Conservation (phyloP, 306 rosid genomes). For the Echinosophora koreensis region DNA sequence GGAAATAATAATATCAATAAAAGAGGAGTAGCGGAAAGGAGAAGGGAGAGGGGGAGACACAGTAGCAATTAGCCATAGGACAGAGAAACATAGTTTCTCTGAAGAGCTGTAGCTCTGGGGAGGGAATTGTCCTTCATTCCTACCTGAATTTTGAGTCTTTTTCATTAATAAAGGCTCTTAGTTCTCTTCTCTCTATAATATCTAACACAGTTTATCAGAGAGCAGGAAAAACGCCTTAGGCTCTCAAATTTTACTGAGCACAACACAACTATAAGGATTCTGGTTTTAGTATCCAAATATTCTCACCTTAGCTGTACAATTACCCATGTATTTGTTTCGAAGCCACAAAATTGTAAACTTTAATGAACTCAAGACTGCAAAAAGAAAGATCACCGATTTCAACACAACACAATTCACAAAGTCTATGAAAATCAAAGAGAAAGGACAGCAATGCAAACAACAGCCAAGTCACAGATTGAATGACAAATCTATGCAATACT, state of each 20-base stretch:
- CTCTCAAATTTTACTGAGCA: conserved; percentile 20
- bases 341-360: conserved; percentile 39
- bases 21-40: too few relatives aligned
- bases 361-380: conserved; percentile 51
- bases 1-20: too few relatives aligned
- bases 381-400: conserved; percentile 38
- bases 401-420: conserved; percentile 30
- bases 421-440: background rate
- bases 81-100: too few relatives aligned
- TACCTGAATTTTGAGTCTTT: too few relatives aligned
- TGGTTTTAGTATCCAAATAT: background rate
- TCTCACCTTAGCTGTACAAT: conserved; percentile 67
- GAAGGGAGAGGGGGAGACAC: too few relatives aligned
- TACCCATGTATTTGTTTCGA: conserved; percentile 66
- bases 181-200: too few relatives aligned
- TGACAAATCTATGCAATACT: conserved; percentile 24
- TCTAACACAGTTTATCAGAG: background rate
- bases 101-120: too few relatives aligned
- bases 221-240: background rate
- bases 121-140: too few relatives aligned
- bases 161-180: too few relatives aligned
- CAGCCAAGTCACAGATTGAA: conserved; percentile 15
- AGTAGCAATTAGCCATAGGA: too few relatives aligned
- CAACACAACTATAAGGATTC: background rate
- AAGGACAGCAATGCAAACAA: conserved; percentile 26